These are phyloP conservation scores for Tuber umbilicatum DNA, from an alignment of 495 filamentous ascomycete genomes.

Conservation along the genomic window DNA sequence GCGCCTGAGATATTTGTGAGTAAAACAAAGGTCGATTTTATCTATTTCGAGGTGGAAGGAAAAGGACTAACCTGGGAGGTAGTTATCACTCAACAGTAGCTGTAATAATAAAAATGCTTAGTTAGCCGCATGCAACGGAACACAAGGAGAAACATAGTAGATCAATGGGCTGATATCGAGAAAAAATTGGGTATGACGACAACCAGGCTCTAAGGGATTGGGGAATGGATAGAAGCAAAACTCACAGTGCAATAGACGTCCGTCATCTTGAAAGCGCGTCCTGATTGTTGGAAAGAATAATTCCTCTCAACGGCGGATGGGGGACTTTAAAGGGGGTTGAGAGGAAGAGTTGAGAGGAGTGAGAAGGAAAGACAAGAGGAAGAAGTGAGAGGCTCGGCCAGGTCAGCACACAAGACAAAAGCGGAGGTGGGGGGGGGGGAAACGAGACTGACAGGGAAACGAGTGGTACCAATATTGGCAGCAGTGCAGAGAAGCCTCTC, in stretches of 20 bases:
- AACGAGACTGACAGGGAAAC: constrained; percentile 3
- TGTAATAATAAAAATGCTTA: constrained; percentile 14
- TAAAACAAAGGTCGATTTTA: constrained; percentile 33
- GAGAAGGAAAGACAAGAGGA: background rate
- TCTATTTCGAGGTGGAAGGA: constrained; percentile 33
- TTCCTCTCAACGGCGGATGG: constrained; percentile 4
- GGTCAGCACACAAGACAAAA: background rate
- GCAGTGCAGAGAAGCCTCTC: background rate
- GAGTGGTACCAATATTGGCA: background rate
- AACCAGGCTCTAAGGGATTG: background rate
- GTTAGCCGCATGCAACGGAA: constrained; percentile 20
- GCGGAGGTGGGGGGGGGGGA: background rate
- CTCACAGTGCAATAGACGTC: constrained; percentile 41
- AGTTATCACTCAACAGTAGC: constrained; percentile 81
- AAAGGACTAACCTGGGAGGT: constrained; percentile 68
- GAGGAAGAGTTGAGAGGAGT: background rate
- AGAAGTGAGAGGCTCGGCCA: background rate
- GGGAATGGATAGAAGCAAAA: constrained; percentile 2
- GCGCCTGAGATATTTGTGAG: constrained; percentile 55
- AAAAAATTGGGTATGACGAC: background rate
- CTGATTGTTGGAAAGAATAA: constrained; percentile 1
- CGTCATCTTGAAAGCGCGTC: constrained; percentile 5
- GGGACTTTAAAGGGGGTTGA: constrained; percentile 3
- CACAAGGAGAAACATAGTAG: constrained; percentile 16
- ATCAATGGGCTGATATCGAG: constrained; percentile 1